These are phyloP conservation scores for Xylaria acuta DNA, from an alignment of 495 filamentous ascomycete species.

Conservation along the genomic window DNA sequence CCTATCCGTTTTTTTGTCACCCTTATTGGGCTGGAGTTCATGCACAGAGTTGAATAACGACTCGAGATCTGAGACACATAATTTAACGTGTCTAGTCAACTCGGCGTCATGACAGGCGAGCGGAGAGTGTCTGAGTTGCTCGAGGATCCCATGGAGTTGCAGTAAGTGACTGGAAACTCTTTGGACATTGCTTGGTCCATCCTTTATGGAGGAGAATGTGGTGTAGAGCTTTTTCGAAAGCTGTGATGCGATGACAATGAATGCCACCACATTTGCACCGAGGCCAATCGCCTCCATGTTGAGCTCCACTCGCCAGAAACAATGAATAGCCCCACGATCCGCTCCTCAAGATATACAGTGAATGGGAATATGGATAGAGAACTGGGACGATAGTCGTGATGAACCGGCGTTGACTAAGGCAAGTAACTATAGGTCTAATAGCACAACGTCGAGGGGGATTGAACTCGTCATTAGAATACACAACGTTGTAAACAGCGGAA, in stretches of 20 bases:
- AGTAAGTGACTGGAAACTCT: not conserved
- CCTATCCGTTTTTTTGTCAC: not conserved
- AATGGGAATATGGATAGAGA: not conserved
- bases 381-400: not conserved
- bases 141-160: not conserved
- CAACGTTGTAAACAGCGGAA: not conserved
- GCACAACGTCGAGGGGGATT: not conserved
- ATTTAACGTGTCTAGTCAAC: not conserved
- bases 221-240: not conserved
- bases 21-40: not conserved
- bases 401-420: not conserved
- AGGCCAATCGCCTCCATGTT: not conserved
- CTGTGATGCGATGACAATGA: not conserved
- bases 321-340: not conserved
- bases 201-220: conserved; percentile 1
- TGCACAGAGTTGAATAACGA: not conserved
- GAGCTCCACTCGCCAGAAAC: not conserved
- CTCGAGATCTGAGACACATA: not conserved
- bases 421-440: not conserved
- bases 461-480: not conserved
- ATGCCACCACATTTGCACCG: not conserved
- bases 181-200: not conserved
- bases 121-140: not conserved
- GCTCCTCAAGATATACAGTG: not conserved
- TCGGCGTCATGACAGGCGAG: not conserved